These are phyloP conservation scores for Phaeolepiota aurea DNA, from an alignment of 768 basidiomycete species.

Conservation along the genomic window DNA sequence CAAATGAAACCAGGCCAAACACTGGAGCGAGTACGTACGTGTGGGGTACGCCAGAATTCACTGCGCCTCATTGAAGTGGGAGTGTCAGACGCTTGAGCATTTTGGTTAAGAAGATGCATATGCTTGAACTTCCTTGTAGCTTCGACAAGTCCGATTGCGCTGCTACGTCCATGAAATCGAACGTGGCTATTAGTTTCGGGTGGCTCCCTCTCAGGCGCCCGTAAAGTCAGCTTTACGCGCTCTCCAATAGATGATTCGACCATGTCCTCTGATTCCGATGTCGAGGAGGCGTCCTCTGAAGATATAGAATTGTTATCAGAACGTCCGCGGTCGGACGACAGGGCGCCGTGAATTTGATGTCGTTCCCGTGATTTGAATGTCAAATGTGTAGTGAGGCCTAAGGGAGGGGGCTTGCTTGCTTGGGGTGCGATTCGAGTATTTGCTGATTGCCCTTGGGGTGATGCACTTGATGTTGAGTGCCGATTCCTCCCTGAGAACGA, in stretches of 20 bases:
- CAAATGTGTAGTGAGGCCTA: conserved; percentile 24
- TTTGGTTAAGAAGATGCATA: conserved; percentile 37
- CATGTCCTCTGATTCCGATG: conserved; percentile 26
- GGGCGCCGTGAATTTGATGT: conserved; percentile 6
- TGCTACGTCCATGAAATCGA: conserved; percentile 59
- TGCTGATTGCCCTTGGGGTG: too few species aligned
- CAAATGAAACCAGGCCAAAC: conserved; percentile 2
- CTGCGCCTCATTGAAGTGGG: conserved; percentile 23
- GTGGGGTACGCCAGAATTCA: conserved; percentile 51
- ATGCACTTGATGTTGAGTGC: too few species aligned
- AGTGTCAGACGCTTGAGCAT: conserved; percentile 5
- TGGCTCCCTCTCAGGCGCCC: conserved; percentile 20
- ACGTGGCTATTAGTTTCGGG: conserved; percentile 29
- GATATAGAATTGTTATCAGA: conserved; percentile 5
- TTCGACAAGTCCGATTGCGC: conserved; percentile 45
- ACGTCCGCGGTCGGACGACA: not conserved
- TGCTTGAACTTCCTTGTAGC: conserved; percentile 44
- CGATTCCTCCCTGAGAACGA: too few species aligned
- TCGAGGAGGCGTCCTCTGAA: conserved; percentile 12
- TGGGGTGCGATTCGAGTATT: too few species aligned
- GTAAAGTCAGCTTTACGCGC: conserved; percentile 27
- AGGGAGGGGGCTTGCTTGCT: too few species aligned
- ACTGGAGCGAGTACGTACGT: too few species aligned
- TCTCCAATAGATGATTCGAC: conserved; percentile 22
- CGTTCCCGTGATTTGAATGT: conserved; percentile 14